Percentiles rank a stretch among this genome's conserved stretches.
phyloP scores from a whole-genome alignment of 2,329 filamentous ascomycete species.

The Aspergillus pseudoterreus region DNA sequence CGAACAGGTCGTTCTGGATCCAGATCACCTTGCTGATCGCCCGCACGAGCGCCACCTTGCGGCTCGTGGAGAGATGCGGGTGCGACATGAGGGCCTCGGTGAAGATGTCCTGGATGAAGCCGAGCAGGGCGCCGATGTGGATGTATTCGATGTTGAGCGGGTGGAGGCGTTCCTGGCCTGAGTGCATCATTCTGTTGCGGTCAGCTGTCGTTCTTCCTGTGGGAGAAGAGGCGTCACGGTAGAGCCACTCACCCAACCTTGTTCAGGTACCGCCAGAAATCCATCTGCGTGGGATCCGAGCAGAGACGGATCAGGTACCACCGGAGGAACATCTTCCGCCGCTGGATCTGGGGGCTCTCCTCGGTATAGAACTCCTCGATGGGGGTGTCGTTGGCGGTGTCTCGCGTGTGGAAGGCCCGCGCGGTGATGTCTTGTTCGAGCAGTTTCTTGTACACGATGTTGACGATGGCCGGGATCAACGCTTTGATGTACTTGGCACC shows the following conservation, averaged over 20 bases:
- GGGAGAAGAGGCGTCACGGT: neutral
- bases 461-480: constrained; percentile 78
- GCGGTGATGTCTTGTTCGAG: constrained; percentile 79
- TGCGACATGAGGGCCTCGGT: constrained; percentile 72
- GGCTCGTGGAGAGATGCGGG: constrained; percentile 61
- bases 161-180: constrained; percentile 67
- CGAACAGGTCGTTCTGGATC: constrained; percentile 84
- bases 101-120: constrained; percentile 73
- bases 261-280: constrained; percentile 80
- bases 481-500: constrained; percentile 75
- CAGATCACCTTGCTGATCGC: constrained; percentile 78
- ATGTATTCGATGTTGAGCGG: constrained; percentile 77
- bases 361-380: constrained; percentile 63
- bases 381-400: constrained; percentile 62
- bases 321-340: constrained; percentile 73
- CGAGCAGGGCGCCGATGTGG: constrained; percentile 68
- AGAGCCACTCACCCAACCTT: constrained; percentile 64
- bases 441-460: constrained; percentile 80
- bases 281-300: constrained; percentile 68
- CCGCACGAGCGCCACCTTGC: constrained; percentile 70
- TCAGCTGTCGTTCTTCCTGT: too few relatives aligned
- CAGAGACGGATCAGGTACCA: constrained; percentile 73
- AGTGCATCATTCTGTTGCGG: constrained; percentile 66
- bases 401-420: constrained; percentile 63
- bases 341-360: constrained; percentile 68